Evolutionary conservation across 371 early-diverging fungal species (phyloP).

Genomic region (Racocetra persica): DNA sequence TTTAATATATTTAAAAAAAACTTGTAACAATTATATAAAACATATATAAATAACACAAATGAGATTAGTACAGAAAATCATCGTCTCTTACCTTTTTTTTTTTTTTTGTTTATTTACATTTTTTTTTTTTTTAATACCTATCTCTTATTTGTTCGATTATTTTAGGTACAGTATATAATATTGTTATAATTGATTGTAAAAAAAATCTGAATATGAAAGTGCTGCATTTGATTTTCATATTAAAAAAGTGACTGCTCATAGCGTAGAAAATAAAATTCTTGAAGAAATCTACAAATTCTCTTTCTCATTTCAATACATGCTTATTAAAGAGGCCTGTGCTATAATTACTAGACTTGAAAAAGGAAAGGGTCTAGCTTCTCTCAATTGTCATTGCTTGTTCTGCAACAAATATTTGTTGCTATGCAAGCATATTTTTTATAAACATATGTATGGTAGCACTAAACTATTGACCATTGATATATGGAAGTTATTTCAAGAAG

Average conservation of each 20-base stretch:
- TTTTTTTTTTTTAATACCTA: too few species aligned
- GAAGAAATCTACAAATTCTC: too few species aligned
- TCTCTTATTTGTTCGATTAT: too few species aligned
- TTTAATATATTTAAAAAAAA: too few species aligned
- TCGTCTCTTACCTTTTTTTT: too few species aligned
- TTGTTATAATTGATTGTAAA: not conserved
- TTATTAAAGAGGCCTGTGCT: too few species aligned
- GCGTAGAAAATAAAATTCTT: not conserved
- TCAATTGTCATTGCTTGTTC: constrained; percentile 16
- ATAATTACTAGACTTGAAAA: not conserved
- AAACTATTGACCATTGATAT: not conserved
- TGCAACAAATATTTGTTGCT: not conserved
- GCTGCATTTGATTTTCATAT: not conserved
- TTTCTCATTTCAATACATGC: too few species aligned
- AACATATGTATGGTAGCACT: constrained; percentile 21
- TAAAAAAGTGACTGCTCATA: not conserved
- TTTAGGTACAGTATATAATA: not conserved
- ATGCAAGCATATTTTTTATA: constrained; percentile 24
- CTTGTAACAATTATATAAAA: too few species aligned
- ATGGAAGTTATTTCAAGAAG: constrained; percentile 9
- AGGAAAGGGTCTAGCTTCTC: constrained; percentile 1
- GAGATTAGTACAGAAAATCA: too few species aligned
- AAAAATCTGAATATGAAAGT: constrained; percentile 1
- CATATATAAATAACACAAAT: too few species aligned
- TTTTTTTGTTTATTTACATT: too few species aligned